A percentile compares a stretch with the other conserved stretches of the same genome.
Evolutionary conservation across 768 basidiomycete species (phyloP).

Genomic region (Tulasnella sp.): DNA sequence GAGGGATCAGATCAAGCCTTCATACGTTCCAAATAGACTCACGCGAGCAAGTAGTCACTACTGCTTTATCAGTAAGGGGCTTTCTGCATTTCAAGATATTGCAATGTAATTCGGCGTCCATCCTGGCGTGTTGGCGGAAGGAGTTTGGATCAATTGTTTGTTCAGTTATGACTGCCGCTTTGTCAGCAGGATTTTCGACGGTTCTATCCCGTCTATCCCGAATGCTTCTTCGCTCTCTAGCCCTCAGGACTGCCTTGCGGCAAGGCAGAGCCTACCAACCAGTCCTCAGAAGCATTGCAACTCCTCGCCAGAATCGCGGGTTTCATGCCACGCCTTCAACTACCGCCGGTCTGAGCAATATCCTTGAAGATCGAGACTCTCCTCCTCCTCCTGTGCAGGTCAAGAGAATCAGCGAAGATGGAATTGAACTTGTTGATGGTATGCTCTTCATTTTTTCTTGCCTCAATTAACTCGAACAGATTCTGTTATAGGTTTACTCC

Average conservation of each 20-base stretch:
- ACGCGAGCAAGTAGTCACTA: slow-evolving; percentile 44
- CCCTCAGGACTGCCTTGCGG: neutral
- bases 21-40: slow-evolving; percentile 24
- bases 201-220: neutral
- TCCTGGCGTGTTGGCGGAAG: neutral
- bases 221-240: slow-evolving; percentile 4
- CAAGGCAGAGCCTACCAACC: neutral
- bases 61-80: slow-evolving; percentile 61
- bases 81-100: slow-evolving; percentile 44
- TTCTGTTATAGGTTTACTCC: slow-evolving; percentile 41
- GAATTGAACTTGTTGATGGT: slow-evolving; percentile 12
- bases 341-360: neutral
- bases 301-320: neutral
- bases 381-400: slow-evolving; percentile 11
- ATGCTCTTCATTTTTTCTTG: neutral
- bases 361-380: neutral
- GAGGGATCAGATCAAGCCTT: neutral
- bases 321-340: neutral
- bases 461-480: neutral
- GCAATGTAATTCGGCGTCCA: slow-evolving; percentile 20
- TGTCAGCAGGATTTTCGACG: neutral
- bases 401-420: slow-evolving; percentile 10
- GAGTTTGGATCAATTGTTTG: neutral
- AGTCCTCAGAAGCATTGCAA: neutral
- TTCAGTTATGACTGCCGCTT: neutral